These are phyloP conservation scores for Ganoderma sinense DNA, from an alignment of 1,284 basidiomycete species.

Conservation along the genomic window DNA sequence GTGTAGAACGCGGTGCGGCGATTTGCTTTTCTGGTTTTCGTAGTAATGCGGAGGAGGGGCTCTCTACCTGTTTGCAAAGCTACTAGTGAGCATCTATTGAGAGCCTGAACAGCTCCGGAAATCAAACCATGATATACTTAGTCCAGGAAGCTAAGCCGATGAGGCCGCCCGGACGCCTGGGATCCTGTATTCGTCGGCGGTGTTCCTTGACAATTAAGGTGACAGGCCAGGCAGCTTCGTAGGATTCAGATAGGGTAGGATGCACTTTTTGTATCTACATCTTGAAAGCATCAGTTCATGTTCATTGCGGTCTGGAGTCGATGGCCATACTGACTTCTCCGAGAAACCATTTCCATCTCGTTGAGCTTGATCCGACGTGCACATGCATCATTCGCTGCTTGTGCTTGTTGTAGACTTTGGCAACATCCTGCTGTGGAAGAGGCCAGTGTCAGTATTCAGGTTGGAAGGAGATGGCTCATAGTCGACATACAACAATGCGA, in stretches of 20 bases:
- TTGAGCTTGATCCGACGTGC: background rate
- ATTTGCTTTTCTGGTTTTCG: too few species aligned
- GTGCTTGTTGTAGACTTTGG: background rate
- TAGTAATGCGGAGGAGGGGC: too few species aligned
- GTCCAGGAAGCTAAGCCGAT: background rate
- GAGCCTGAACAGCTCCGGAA: background rate
- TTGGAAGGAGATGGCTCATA: background rate
- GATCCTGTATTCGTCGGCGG: background rate
- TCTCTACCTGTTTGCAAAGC: too few species aligned
- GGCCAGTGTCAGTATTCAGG: background rate
- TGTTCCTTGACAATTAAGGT: background rate
- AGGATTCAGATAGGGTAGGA: constrained; percentile 3
- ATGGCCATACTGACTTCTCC: background rate
- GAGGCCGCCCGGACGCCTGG: too few species aligned
- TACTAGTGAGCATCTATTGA: background rate
- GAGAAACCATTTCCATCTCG: background rate
- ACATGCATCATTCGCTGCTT: background rate
- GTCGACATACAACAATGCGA: background rate
- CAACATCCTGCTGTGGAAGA: background rate
- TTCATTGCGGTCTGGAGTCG: background rate
- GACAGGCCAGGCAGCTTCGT: constrained; percentile 13
- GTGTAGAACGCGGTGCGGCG: too few species aligned
- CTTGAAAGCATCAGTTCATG: too few species aligned
- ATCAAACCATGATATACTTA: background rate
- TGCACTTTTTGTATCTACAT: background rate